Evolutionary conservation across 2,329 filamentous ascomycete genomes (phyloP).

Genomic region (Aspergillus sojae): DNA sequence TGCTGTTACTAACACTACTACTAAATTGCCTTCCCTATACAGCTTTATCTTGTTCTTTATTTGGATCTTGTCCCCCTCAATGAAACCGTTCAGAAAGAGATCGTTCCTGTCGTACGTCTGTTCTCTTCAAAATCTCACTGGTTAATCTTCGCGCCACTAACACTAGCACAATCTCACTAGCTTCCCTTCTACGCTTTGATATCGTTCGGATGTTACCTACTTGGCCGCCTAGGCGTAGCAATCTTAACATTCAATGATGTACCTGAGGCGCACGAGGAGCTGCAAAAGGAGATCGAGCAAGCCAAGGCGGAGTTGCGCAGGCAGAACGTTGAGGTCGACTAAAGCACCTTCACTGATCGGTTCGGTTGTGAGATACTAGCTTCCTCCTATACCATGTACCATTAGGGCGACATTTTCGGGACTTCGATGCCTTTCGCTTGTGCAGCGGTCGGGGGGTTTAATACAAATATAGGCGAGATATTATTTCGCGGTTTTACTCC

Average conservation of each 20-base stretch:
- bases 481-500: neutral
- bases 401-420: neutral
- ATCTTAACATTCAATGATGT: slow-evolving; percentile 97
- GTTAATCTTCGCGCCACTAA: slow-evolving; percentile 8
- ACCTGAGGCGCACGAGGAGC: slow-evolving; percentile 83
- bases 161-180: slow-evolving; percentile 48
- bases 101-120: slow-evolving; percentile 81
- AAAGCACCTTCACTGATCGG: slow-evolving; percentile 16
- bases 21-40: slow-evolving; percentile 1
- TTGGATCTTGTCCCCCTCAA: slow-evolving; percentile 82
- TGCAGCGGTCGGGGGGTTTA: neutral
- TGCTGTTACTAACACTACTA: slow-evolving; percentile 16
- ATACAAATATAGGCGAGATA: neutral
- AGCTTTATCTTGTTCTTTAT: slow-evolving; percentile 90
- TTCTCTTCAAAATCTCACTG: neutral
- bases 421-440: neutral
- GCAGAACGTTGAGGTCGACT: slow-evolving; percentile 48
- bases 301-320: slow-evolving; percentile 47
- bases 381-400: neutral
- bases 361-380: neutral
- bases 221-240: slow-evolving; percentile 88
- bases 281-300: slow-evolving; percentile 76
- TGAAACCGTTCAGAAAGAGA: slow-evolving; percentile 73
- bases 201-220: slow-evolving; percentile 86
- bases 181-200: slow-evolving; percentile 92